Conservation (phyloP, 768 basidiomycete genomes). For the Porphyrellus cyaneotinctus region DNA sequence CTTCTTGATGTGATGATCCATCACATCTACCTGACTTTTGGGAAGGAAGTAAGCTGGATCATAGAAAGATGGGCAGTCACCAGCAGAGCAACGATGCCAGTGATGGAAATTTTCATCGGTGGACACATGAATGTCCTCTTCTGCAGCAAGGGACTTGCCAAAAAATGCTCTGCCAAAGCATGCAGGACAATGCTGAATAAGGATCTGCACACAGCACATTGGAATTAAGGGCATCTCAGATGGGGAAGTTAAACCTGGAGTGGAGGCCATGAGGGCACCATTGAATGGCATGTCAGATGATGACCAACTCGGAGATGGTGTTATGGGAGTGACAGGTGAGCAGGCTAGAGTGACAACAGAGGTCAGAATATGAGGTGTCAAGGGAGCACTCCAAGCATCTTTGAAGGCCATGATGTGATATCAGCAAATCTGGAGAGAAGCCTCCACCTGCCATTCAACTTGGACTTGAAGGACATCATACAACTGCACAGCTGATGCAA, state of each 20-base stretch:
- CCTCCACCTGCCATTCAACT: slow-evolving; percentile 9
- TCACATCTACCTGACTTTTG: slow-evolving; percentile 31
- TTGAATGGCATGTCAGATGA: no score
- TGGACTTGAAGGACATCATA: slow-evolving; percentile 18
- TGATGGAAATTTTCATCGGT: slow-evolving; percentile 8
- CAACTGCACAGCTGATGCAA: slow-evolving; percentile 30
- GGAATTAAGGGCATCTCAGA: no score
- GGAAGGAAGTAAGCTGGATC: slow-evolving; percentile 32
- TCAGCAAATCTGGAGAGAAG: no score
- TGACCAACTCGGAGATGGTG: no score
- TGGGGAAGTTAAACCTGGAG: no score
- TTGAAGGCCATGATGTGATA: not conserved
- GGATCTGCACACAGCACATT: not conserved
- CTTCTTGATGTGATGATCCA: slow-evolving; percentile 27
- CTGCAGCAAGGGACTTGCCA: not conserved
- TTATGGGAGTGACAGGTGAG: no score
- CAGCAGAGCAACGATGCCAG: not conserved
- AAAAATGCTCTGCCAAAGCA: not conserved
- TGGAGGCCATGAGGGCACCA: no score
- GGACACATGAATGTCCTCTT: not conserved
- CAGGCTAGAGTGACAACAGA: no score
- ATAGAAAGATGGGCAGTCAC: not conserved
- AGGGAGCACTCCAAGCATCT: no score
- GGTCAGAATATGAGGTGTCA: no score
- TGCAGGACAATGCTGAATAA: not conserved